phyloP scores from a whole-genome alignment of 106 monocot genomes.

The Gastrodia elata region DNA sequence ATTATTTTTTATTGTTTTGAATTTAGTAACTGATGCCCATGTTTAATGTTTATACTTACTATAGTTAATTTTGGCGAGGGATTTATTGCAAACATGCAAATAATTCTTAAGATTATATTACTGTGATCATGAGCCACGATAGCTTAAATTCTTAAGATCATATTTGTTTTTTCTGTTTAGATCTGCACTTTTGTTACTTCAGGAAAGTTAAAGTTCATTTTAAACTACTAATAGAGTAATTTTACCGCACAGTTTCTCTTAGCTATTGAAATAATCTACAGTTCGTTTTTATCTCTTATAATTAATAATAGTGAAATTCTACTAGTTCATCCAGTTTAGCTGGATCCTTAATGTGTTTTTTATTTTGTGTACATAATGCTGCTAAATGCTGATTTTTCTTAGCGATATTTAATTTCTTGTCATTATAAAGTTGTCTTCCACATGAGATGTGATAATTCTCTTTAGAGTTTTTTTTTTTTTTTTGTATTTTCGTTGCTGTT shows the following conservation, averaged over 20 bases:
- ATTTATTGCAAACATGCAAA: neutral
- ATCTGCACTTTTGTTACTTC: neutral
- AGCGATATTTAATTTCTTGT: neutral
- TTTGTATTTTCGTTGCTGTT: slow-evolving; percentile 5
- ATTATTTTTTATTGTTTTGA: slow-evolving; percentile 2
- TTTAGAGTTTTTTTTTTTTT: neutral
- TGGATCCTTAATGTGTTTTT: too few species aligned
- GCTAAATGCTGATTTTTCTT: too few species aligned
- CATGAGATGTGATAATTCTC: neutral
- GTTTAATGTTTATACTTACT: neutral
- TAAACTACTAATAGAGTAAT: neutral
- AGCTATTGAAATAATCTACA: neutral
- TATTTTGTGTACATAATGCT: too few species aligned
- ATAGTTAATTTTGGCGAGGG: neutral
- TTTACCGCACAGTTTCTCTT: neutral
- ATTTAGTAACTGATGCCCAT: neutral
- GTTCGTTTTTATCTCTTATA: neutral
- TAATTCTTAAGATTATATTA: neutral
- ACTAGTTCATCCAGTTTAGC: neutral
- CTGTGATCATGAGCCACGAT: too few species aligned
- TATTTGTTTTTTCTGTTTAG: neutral
- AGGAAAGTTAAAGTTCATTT: neutral
- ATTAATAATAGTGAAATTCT: neutral
- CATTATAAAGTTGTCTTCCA: neutral
- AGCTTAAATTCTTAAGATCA: neutral